phyloP scores from a whole-genome alignment of 106 monocot species.

The Agapanthus africanus region DNA sequence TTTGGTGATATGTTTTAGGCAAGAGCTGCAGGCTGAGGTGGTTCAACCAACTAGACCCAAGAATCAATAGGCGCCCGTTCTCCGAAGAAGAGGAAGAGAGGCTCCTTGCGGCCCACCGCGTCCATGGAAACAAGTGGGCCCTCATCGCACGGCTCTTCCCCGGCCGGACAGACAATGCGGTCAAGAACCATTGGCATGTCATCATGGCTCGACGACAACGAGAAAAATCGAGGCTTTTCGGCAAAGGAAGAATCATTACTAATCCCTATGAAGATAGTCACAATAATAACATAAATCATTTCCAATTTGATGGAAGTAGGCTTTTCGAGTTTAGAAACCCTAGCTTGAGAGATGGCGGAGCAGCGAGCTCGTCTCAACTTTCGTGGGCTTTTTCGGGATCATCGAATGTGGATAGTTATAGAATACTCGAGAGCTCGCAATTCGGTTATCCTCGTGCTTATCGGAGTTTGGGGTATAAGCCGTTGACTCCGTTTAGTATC shows the following conservation, averaged over 20 bases:
- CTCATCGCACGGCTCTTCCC: conserved; percentile 78
- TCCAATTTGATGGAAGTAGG: too few species aligned
- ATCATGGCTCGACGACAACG: conserved; percentile 61
- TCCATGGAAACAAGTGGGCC: conserved; percentile 90
- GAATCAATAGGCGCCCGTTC: conserved; percentile 76
- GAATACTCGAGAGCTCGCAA: neutral
- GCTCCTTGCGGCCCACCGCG: conserved; percentile 54
- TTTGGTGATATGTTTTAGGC: too few species aligned
- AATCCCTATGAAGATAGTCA: too few species aligned
- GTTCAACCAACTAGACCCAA: conserved; percentile 92
- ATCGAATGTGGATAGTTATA: neutral
- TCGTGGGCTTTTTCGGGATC: conserved; percentile 16
- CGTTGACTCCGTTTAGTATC: neutral
- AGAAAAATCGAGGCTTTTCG: conserved; percentile 25
- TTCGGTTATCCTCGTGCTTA: neutral
- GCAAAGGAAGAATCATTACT: conserved; percentile 8
- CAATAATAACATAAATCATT: neutral
- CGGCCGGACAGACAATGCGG: conserved; percentile 86
- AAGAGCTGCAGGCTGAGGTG: conserved; percentile 91
- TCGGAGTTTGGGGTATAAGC: neutral
- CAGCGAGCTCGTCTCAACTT: conserved; percentile 1
- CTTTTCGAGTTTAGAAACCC: conserved; percentile 9
- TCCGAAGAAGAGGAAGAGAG: conserved; percentile 72
- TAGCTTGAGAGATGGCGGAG: too few species aligned
- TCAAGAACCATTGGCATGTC: conserved; percentile 96